Conservation (phyloP, 1,284 basidiomycete species). For the Grifola frondosa region DNA sequence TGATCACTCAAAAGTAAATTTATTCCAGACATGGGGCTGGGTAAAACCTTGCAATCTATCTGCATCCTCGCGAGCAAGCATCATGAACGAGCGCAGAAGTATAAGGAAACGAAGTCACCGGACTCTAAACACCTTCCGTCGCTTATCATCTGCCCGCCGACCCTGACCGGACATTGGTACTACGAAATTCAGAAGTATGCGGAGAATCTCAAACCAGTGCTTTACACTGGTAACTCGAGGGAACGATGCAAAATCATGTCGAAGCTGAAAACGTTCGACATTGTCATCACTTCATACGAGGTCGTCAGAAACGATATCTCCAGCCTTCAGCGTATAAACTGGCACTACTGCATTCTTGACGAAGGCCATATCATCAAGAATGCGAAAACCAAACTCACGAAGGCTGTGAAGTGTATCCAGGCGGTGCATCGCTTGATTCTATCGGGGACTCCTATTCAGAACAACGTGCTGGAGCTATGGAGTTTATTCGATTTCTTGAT, state of each 20-base stretch:
- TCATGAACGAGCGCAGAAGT: slow-evolving; percentile 76
- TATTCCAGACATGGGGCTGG: slow-evolving; percentile 90
- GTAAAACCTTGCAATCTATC: slow-evolving; percentile 98
- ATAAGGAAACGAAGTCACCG: slow-evolving; percentile 67
- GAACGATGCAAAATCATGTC: slow-evolving; percentile 76
- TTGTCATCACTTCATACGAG: slow-evolving; percentile 97
- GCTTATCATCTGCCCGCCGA: slow-evolving; percentile 95
- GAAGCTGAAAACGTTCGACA: slow-evolving; percentile 74
- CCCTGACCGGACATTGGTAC: slow-evolving; percentile 97
- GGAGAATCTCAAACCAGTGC: slow-evolving; percentile 80
- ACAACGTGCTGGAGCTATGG: slow-evolving; percentile 98
- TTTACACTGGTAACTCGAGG: slow-evolving; percentile 89
- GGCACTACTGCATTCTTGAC: slow-evolving; percentile 97
- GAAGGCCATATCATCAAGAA: slow-evolving; percentile 99
- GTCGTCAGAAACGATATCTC: slow-evolving; percentile 94
- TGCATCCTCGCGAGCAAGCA: slow-evolving; percentile 96
- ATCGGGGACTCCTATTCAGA: slow-evolving; percentile 98
- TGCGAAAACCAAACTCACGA: slow-evolving; percentile 95
- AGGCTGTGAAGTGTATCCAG: slow-evolving; percentile 89
- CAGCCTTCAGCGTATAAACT: slow-evolving; percentile 73
- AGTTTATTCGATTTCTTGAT: slow-evolving; percentile 99
- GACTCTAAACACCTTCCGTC: slow-evolving; percentile 90
- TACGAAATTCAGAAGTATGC: slow-evolving; percentile 96
- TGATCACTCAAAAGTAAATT: neutral
- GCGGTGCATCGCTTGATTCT: slow-evolving; percentile 94